phyloP scores from a whole-genome alignment of 148 eudicot genomes.

The Tetragonia tetragonoides region DNA sequence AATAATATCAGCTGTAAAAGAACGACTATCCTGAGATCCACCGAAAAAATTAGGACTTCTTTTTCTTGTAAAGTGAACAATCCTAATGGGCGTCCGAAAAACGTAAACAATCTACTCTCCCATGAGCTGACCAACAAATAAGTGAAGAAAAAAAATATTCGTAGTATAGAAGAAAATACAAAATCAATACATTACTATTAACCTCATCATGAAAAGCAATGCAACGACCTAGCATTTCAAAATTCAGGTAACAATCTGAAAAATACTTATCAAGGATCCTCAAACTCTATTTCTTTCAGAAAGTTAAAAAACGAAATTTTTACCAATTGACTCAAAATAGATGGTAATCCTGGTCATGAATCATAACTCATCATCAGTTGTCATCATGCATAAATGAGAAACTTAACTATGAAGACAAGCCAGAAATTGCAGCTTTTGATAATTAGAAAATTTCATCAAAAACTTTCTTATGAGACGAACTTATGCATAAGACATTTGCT shows the following conservation, averaged over 20 bases:
- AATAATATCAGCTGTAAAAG: neutral
- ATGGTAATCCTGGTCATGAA: too few species aligned
- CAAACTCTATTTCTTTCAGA: neutral
- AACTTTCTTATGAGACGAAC: too few species aligned
- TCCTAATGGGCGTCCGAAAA: neutral
- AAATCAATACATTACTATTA: neutral
- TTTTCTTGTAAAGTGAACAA: neutral
- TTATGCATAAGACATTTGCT: too few species aligned
- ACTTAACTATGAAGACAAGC: too few species aligned
- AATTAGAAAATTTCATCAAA: too few species aligned
- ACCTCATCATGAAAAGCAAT: constrained; percentile 1
- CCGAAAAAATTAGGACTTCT: neutral
- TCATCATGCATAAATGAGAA: too few species aligned
- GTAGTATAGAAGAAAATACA: neutral
- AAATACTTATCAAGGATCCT: neutral
- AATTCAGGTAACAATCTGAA: neutral
- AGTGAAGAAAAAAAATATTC: neutral
- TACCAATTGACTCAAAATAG: too few species aligned
- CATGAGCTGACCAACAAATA: neutral
- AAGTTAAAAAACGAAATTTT: too few species aligned
- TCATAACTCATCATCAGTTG: too few species aligned
- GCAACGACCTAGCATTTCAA: constrained; percentile 2
- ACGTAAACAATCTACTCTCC: neutral
- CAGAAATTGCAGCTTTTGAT: too few species aligned
- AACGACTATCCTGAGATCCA: neutral